Percentiles rank a stretch among this genome's conserved stretches.
Conservation (phyloP, 495 filamentous ascomycete species). For the Aspergillus carlsbadensis region DNA sequence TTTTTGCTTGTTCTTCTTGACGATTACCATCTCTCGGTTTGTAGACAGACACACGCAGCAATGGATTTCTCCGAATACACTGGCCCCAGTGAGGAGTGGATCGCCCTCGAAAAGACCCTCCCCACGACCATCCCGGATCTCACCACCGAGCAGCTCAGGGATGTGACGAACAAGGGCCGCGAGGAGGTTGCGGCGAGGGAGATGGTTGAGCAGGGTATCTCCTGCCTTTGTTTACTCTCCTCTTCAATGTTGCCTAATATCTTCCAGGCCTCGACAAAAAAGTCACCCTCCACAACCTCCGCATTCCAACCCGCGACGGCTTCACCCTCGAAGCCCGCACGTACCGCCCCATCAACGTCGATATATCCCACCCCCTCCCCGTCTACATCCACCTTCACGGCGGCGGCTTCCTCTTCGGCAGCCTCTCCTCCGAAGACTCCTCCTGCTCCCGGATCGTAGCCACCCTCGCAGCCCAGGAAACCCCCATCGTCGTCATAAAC, state of each 20-base stretch:
- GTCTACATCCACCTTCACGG: conserved; percentile 51
- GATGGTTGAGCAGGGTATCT: conserved; percentile 28
- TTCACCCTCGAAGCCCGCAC: conserved; percentile 38
- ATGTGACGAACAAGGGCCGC: conserved; percentile 30
- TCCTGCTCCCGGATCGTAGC: conserved; percentile 41
- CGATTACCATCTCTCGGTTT: no score
- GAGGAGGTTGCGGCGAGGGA: conserved; percentile 31
- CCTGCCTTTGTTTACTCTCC: not conserved
- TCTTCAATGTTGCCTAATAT: not conserved
- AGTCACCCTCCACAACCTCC: conserved; percentile 32
- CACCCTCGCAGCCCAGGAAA: conserved; percentile 14
- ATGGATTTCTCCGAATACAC: conserved; percentile 41
- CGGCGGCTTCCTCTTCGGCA: conserved; percentile 50
- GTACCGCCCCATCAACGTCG: conserved; percentile 35
- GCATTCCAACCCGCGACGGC: conserved; percentile 42
- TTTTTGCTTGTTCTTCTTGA: no score
- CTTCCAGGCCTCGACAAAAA: conserved; percentile 18
- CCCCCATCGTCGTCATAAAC: conserved; percentile 40
- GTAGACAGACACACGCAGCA: not conserved
- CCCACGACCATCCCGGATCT: conserved; percentile 20
- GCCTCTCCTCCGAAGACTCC: conserved; percentile 45
- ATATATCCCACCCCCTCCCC: conserved; percentile 32
- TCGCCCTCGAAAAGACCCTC: conserved; percentile 34
- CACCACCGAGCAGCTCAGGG: conserved; percentile 25
- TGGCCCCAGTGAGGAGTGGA: conserved; percentile 41